Evolutionary conservation across 495 filamentous ascomycete species (phyloP).

Genomic region (Podospora anserina): DNA sequence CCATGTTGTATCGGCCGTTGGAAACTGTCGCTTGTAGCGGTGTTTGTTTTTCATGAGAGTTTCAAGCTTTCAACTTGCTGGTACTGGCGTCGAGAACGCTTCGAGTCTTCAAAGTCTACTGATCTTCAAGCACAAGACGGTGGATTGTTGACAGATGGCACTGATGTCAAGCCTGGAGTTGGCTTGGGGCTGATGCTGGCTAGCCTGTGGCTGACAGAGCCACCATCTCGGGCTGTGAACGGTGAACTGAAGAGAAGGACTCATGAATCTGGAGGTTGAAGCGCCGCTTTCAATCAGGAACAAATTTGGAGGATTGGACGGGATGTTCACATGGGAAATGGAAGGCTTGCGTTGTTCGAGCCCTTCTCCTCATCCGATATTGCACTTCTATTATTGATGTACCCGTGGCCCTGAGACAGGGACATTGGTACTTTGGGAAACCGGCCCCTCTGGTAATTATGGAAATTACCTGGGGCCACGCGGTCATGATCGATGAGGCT

Average conservation of each 20-base stretch:
- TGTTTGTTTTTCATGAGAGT: background rate
- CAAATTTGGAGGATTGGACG: background rate
- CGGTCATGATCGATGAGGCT: slow-evolving; percentile 8
- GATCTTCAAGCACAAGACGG: no score
- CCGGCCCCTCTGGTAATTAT: slow-evolving; percentile 17
- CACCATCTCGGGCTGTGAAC: background rate
- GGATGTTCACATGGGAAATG: slow-evolving; percentile 26
- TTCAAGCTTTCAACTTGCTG: no score
- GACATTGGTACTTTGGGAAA: slow-evolving; percentile 18
- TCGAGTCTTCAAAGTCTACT: background rate
- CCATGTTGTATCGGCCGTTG: background rate
- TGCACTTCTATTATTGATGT: slow-evolving; percentile 28
- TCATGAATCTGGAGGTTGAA: background rate
- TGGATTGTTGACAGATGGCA: no score
- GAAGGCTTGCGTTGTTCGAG: slow-evolving; percentile 21
- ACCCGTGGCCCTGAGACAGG: slow-evolving; percentile 29
- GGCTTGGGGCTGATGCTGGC: background rate
- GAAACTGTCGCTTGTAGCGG: background rate
- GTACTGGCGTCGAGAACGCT: background rate
- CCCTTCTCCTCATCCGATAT: slow-evolving; percentile 29
- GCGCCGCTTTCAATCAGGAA: background rate
- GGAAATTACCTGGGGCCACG: slow-evolving; percentile 29
- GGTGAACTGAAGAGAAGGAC: background rate
- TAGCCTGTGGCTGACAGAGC: background rate
- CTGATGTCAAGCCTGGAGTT: background rate